Evolutionary conservation across 163 green algal species (phyloP).

Genomic region (Coccomyxa subellipsoidea): DNA sequence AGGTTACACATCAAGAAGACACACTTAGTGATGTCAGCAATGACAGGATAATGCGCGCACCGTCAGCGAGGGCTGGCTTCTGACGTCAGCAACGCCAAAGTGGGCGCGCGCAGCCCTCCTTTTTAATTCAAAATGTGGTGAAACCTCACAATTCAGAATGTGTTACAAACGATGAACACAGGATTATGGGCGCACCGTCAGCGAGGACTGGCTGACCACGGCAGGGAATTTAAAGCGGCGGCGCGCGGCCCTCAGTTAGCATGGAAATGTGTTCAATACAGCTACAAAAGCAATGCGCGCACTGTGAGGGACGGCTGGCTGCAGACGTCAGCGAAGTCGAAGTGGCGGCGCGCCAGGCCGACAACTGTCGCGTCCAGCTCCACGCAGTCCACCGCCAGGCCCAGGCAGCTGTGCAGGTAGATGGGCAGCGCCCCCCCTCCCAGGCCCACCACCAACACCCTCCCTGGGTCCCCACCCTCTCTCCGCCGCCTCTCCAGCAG

Average conservation of each 20-base stretch:
- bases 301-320: not conserved
- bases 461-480: not conserved
- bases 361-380: constrained; percentile 53
- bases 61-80: too few species aligned
- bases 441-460: constrained; percentile 46
- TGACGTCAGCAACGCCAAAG: too few species aligned
- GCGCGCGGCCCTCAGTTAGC: too few species aligned
- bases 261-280: too few species aligned
- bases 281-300: too few species aligned
- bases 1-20: too few species aligned
- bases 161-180: too few species aligned
- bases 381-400: constrained; percentile 31
- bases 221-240: constrained; percentile 46
- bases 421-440: constrained; percentile 54
- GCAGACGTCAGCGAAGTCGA: constrained; percentile 36
- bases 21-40: too few species aligned
- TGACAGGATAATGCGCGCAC: too few species aligned
- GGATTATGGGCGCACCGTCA: not conserved
- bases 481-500: not conserved
- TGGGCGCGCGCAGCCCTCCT: too few species aligned
- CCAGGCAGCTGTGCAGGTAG: constrained; percentile 36
- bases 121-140: too few species aligned
- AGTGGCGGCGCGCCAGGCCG: constrained; percentile 43
- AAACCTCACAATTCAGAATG: too few species aligned
- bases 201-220: not conserved